Evolutionary conservation across 441 rosid species (phyloP), one percentile per base, ranked within the genome.

Genomic region (Adansonia madagascariensis): DNA sequence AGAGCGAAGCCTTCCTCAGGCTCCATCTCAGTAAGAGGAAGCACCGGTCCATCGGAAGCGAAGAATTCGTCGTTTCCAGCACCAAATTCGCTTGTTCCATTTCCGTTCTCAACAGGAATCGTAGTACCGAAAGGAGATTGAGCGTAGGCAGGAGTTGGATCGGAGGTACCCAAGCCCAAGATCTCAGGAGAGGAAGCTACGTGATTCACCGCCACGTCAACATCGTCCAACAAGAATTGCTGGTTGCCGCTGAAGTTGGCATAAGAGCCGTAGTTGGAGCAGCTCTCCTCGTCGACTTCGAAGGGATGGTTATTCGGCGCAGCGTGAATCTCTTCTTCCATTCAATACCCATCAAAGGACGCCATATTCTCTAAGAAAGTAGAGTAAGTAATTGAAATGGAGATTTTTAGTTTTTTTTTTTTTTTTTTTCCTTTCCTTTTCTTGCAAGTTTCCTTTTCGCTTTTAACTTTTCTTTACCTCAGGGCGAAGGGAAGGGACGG

Each of bases 1-100:
- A 92, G 87, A 55, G 88, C 91, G 47, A 60, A 79, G 20, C 94
- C 93, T 81, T 89, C 91, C 79, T 90, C 97, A 5, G 88, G 80
- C 78, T 66, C 84, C 91, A 90, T 85, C 78, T 90, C 94, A 63
- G 71, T 41, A 15, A 89, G 92, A 24, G 94, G 93, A 77, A 92
- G 92, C 70, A 92, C 73, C 27, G 93, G 93, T 1, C 91, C 94
- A 75, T 88, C 93, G 8, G 89, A 75, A 70, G 75, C 78, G 77
- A 91, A 91, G 6, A 86, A 64, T 27, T 76, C 78, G 12, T 81
- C 90, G 35, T 80, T 80, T 41, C 73, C 85, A 68, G 20, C 84
- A 24, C 88, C 87, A 64, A 53, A 79, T 22, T 77, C 77, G 59
- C 84, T 84, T 18, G 74, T 68, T 11, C 87, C 89, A 74, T 82